Evolutionary conservation across 495 filamentous ascomycete species (phyloP), one percentile per base, ranked within the genome.

Genomic region (Podospora pseudoanserina): DNA sequence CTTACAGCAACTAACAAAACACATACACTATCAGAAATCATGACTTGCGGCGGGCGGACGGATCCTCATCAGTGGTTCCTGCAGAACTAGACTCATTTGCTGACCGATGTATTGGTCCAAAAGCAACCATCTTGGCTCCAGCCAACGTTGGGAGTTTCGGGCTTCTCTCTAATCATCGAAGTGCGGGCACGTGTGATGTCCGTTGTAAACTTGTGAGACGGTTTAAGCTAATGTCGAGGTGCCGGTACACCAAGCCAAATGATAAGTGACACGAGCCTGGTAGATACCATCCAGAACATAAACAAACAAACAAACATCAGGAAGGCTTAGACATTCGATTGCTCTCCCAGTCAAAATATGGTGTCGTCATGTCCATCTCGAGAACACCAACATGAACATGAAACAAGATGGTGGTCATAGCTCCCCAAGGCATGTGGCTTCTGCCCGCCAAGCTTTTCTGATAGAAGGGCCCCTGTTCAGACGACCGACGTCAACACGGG

Each of bases 71-170:
- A 19, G 28, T 63, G 59, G 61, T 63, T 63, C 61, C 61, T 63
- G 61, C 61, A 63, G 32, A 34, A 16, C 65, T 60, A 49, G 23
- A 55, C 54, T 66, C 32, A 5, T 7, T 66, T 57, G 30, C 57
- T 66, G 65, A 59, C 56, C 32, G 65, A 59, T 63, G 18, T 49
- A 11, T 49, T 49, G 39, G 39, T 9, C 39, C 39, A 49, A 49
- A 16, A 49, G 30, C 30, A 49, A 49, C 39, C 39, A 11, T 49
- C 39, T 18, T 49, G 39, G 39, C 39, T 16, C 13, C 30, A 49
- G 39, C 39, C 39, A 49, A 11, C 39, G 15, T 16, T 49, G 39
- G 39, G 39, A 49, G 39, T 49, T 49, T 49, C 23, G 39, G 39
- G 39, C 7, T 13, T 49, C 39, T 13, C 15, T 49, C 39, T 49